Conservation (phyloP, 2,329 filamentous ascomycete species). For the Aureobasidium sp. region DNA sequence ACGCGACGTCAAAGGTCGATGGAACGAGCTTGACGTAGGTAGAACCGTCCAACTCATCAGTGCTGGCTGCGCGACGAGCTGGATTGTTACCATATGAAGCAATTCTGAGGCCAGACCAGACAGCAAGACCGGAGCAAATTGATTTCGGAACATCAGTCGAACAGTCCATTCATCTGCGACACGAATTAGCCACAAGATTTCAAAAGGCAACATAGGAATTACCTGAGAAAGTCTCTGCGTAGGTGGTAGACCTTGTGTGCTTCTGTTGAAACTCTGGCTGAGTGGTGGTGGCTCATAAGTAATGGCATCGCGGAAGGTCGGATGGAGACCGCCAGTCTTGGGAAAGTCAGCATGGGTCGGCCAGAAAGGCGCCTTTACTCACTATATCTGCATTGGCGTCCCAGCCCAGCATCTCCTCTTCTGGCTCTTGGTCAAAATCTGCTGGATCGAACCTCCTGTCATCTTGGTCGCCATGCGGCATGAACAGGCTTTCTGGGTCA, state of each 20-base stretch:
- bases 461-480: conserved; percentile 61
- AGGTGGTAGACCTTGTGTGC: conserved; percentile 51
- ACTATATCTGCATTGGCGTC: conserved; percentile 61
- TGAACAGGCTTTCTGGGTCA: conserved; percentile 64
- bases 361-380: conserved; percentile 26
- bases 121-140: not conserved
- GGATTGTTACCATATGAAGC: conserved; percentile 49
- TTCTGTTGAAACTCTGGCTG: conserved; percentile 23
- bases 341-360: not conserved
- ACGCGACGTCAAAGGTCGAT: conserved; percentile 62
- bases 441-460: conserved; percentile 68
- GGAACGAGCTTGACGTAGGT: conserved; percentile 56
- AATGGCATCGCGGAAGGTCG: conserved; percentile 39
- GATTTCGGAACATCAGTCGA: conserved; percentile 27
- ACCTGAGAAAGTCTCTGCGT: conserved; percentile 70
- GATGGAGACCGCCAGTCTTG: conserved; percentile 30
- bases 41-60: conserved; percentile 56
- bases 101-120: not conserved
- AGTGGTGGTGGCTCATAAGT: conserved; percentile 18
- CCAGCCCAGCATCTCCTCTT: conserved; percentile 62
- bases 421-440: conserved; percentile 56
- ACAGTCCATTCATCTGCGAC: conserved; percentile 31
- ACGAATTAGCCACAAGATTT: conserved; percentile 19
- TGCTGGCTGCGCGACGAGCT: conserved; percentile 88
- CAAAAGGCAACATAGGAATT: conserved; percentile 31